Percentiles rank a stretch among this genome's conserved stretches.
phyloP scores from a whole-genome alignment of 768 basidiomycete genomes.

The Rhizopogon vulgaris region DNA sequence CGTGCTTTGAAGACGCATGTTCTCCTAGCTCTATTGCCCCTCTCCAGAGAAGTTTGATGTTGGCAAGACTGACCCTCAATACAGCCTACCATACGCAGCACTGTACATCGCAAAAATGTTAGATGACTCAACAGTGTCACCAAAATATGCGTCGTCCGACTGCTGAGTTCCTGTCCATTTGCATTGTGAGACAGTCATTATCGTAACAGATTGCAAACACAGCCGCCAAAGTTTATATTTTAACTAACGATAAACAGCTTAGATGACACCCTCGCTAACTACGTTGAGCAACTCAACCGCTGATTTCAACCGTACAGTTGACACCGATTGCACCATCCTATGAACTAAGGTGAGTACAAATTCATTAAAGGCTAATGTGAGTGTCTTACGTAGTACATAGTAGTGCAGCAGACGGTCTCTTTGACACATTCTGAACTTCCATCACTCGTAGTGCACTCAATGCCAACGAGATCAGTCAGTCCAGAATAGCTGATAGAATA shows the following conservation, averaged over 20 bases:
- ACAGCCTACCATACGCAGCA: too few species aligned
- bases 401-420: neutral
- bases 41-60: too few species aligned
- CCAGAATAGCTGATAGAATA: neutral
- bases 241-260: neutral
- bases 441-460: neutral
- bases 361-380: neutral
- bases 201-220: too few species aligned
- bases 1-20: too few species aligned
- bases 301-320: neutral
- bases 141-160: too few species aligned
- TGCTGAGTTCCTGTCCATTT: too few species aligned
- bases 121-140: too few species aligned
- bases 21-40: too few species aligned
- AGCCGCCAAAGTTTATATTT: too few species aligned
- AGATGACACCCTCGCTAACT: neutral
- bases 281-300: neutral
- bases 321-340: neutral
- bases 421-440: neutral
- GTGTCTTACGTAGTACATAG: slow-evolving; percentile 11
- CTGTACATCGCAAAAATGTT: too few species aligned
- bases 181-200: too few species aligned
- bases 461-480: neutral
- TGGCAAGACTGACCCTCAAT: too few species aligned
- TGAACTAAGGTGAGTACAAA: neutral